These are phyloP conservation scores for Smallanthus sonchifolius DNA, from an alignment of 129 eudicot species.

Conservation along the genomic window DNA sequence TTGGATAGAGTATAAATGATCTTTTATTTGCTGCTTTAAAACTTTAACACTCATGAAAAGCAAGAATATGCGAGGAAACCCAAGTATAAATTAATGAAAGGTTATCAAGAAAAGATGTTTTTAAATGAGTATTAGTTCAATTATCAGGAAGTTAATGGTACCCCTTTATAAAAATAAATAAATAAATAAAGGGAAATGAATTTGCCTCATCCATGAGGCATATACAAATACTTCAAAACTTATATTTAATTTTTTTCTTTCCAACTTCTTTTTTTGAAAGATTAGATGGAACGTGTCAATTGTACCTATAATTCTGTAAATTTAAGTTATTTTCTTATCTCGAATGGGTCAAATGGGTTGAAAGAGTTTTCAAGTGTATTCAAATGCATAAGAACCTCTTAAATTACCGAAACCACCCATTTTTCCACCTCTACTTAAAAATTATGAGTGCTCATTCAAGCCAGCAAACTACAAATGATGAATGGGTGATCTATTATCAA, in stretches of 20 bases:
- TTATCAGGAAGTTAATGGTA: not conserved
- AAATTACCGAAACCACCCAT: not conserved
- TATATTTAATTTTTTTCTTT: too few species aligned
- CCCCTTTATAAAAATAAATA: not conserved
- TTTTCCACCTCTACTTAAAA: not conserved
- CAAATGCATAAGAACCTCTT: too few species aligned
- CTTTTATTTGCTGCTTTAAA: not conserved
- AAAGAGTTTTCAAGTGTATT: not conserved
- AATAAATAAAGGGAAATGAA: not conserved
- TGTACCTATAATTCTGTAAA: not conserved
- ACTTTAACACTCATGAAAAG: too few species aligned
- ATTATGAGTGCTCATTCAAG: not conserved
- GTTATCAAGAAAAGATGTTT: not conserved
- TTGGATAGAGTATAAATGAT: not conserved
- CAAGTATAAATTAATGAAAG: not conserved
- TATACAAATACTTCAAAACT: not conserved
- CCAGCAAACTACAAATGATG: not conserved
- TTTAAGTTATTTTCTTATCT: not conserved
- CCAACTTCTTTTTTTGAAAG: too few species aligned
- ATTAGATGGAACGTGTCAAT: not conserved
- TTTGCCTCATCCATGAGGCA: not conserved
- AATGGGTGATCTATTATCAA: not conserved
- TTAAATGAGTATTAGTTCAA: not conserved
- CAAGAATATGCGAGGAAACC: not conserved
- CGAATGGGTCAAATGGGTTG: not conserved